These are phyloP conservation scores for Chloranthus sessilifolius DNA, from an alignment of 164 flowering plant species.

Conservation along the genomic window DNA sequence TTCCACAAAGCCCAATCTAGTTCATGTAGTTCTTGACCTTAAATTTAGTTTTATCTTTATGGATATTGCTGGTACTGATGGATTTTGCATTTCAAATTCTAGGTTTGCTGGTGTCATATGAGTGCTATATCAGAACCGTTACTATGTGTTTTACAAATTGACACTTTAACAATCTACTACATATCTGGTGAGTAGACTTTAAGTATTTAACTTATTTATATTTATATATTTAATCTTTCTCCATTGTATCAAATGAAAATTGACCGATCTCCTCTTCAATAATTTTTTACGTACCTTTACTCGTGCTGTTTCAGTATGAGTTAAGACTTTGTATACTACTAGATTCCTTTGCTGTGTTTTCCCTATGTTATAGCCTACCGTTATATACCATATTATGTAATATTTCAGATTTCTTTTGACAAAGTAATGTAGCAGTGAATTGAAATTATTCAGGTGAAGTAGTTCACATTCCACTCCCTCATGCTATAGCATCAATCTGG, in stretches of 20 bases:
- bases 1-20: too few relatives aligned
- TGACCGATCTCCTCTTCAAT: too few relatives aligned
- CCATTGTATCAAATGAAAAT: too few relatives aligned
- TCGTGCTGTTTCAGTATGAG: too few relatives aligned
- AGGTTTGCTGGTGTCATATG: conserved; percentile 95
- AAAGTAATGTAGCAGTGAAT: background rate
- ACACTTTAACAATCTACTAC: conserved; percentile 60
- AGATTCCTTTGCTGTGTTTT: too few relatives aligned
- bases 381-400: too few relatives aligned
- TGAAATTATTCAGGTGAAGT: conserved; percentile 56
- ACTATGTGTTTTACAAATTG: conserved; percentile 69
- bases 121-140: conserved; percentile 55
- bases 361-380: too few relatives aligned
- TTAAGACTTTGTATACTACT: too few relatives aligned
- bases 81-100: conserved; percentile 6
- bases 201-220: background rate
- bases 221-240: too few relatives aligned
- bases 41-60: background rate
- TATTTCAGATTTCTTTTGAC: background rate
- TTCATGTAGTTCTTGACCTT: too few relatives aligned
- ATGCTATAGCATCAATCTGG: conserved; percentile 68
- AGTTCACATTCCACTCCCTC: conserved; percentile 59
- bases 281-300: too few relatives aligned
- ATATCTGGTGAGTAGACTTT: conserved; percentile 49
- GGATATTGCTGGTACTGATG: background rate